Evolutionary conservation across 2,329 filamentous ascomycete genomes (phyloP), one percentile per base, ranked within the genome.

Genomic region (Neoascochyta sp.): DNA sequence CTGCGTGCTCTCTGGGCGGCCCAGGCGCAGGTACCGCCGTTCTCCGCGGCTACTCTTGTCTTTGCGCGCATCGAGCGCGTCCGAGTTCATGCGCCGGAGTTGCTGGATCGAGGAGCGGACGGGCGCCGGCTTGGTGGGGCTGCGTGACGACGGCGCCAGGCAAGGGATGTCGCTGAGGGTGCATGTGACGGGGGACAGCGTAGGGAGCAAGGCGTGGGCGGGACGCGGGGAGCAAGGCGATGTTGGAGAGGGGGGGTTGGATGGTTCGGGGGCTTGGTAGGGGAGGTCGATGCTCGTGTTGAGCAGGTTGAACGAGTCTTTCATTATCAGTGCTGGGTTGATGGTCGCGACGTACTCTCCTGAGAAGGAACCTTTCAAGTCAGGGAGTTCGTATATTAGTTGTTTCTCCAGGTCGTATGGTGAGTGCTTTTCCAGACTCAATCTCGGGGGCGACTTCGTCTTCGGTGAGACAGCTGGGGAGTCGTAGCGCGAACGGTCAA

Each of bases 61-160:
- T 9, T 39, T 40, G 14, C 39, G 37, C 4, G 42, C 39, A 12
- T 42, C 35, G 5, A 28, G 29, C 3, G 60, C 55, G 29, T 68
- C 65, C 15, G 59, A 64, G 41, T 69, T 68, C 65, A 68, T 68
- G 12, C 65, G 54, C 5, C 67, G 50, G 3, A 69, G 50, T 11
- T 58, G 59, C 36, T 54, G 53, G 22, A 67, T 63, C 6, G 62
- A 63, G 17, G 57, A 54, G 9, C 64, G 57, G 4, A 69, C 44
- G 9, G 58, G 56, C 30, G 57, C 57, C 2, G 59, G 54, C 3
- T 65, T 62, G 7, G 50, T 52, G 0, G 65, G 65, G 2, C 54
- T 54, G 10, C 29, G 28, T 1, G 42, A 39, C 0, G 39, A 36
- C 4, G 51, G 49, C 1, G 24, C 15, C 2, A 60, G 45, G 1